Evolutionary conservation across 352 stramenopile species (phyloP).

Genomic region (Phytopythium mirpurense): DNA sequence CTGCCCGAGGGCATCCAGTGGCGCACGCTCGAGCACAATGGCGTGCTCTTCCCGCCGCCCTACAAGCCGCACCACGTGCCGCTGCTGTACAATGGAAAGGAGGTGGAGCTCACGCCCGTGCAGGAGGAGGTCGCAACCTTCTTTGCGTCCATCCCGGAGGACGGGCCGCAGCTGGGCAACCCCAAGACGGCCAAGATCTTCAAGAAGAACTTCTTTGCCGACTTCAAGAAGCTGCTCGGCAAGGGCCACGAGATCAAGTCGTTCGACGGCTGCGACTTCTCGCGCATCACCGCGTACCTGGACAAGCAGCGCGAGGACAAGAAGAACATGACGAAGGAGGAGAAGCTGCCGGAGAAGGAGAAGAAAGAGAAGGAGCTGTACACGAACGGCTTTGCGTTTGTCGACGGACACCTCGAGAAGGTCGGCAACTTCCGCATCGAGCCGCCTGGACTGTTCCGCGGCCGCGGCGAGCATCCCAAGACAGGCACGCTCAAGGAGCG

Average conservation of each 20-base stretch:
- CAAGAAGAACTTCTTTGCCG: conserved; percentile 99
- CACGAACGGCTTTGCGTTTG: conserved; percentile 94
- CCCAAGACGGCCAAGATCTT: conserved; percentile 97
- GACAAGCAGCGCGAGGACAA: conserved; percentile 90
- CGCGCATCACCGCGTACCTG: conserved; percentile 89
- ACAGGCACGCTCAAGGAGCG: conserved; percentile 98
- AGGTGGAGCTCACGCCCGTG: conserved; percentile 91
- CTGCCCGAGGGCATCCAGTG: conserved; percentile 95
- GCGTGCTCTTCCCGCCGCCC: conserved; percentile 94
- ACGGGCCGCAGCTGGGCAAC: conserved; percentile 97
- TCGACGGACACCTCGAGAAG: conserved; percentile 98
- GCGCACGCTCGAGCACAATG: conserved; percentile 99
- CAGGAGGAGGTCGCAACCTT: conserved; percentile 96
- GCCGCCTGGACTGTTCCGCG: conserved; percentile 97
- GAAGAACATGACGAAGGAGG: conserved; percentile 96
- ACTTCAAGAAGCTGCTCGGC: conserved; percentile 90
- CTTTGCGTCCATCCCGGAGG: conserved; percentile 94
- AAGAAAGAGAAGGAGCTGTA: conserved; percentile 91
- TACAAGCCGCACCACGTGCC: conserved; percentile 96
- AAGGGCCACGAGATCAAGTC: conserved; percentile 92
- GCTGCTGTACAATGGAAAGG: conserved; percentile 92
- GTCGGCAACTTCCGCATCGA: conserved; percentile 97
- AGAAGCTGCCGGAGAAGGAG: conserved; percentile 87
- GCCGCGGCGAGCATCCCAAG: conserved; percentile 98
- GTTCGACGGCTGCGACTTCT: conserved; percentile 98